Conservation (phyloP, 2,329 filamentous ascomycete genomes). For the Elsinoe batatas region DNA sequence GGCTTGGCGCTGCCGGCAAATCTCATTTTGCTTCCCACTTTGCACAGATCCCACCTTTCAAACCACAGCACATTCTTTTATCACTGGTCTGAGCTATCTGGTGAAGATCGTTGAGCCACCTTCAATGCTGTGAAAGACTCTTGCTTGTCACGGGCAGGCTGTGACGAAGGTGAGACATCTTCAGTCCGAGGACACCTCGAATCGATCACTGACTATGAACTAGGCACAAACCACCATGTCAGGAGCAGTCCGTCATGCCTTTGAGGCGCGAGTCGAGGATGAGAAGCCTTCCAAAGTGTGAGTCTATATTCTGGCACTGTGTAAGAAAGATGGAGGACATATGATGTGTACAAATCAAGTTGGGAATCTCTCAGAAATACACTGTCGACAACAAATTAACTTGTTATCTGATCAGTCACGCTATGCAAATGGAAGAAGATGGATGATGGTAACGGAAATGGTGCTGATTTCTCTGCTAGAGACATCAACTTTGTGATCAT, state of each 20-base stretch:
- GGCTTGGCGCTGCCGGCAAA: not conserved
- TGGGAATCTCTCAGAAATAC: conserved; percentile 99
- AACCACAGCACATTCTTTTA: not conserved
- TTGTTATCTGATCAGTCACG: conserved; percentile 54
- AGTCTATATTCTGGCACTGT: conserved; percentile 15
- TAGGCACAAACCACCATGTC: conserved; percentile 45
- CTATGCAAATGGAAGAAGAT: not conserved
- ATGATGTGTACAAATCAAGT: conserved; percentile 83
- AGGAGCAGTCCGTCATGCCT: conserved; percentile 55
- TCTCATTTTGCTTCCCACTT: conserved; percentile 5
- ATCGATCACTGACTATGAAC: not conserved
- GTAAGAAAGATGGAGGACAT: conserved; percentile 29
- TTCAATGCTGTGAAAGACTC: not conserved
- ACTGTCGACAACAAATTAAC: conserved; percentile 84
- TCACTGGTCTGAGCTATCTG: too few relatives aligned
- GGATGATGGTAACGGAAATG: conserved; percentile 20
- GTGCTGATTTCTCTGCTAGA: conserved; percentile 41
- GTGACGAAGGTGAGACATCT: not conserved
- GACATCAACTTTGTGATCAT: conserved; percentile 93
- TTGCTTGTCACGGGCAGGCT: not conserved
- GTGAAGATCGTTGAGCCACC: too few relatives aligned
- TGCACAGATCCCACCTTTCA: not conserved
- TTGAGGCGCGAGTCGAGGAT: conserved; percentile 73
- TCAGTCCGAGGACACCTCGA: conserved; percentile 27
- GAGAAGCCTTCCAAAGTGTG: conserved; percentile 80